A percentile compares a stretch with the other conserved stretches of the same genome.
Conservation (phyloP, 768 basidiomycete genomes). For the Coprinopsis sp. region DNA sequence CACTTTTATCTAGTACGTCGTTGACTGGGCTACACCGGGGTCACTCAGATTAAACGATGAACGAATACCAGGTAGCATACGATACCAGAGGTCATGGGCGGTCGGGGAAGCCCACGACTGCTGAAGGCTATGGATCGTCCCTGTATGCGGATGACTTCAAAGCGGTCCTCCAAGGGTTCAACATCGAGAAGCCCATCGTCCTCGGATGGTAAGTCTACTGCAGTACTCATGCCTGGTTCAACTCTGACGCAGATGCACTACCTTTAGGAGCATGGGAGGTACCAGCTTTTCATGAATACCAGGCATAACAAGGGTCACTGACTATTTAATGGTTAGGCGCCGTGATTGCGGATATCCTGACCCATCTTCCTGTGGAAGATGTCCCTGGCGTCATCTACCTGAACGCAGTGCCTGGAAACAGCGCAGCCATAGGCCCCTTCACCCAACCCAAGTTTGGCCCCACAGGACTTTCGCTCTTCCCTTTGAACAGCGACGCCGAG, state of each 20-base stretch:
- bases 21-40: too few relatives aligned
- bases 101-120: constrained; percentile 26
- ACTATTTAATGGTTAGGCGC: too few relatives aligned
- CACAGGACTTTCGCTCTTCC: too few relatives aligned
- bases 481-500: too few relatives aligned
- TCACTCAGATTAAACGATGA: too few relatives aligned
- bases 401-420: background rate
- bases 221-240: background rate
- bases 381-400: background rate
- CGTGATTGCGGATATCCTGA: too few relatives aligned
- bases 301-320: too few relatives aligned
- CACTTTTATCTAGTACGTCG: constrained; percentile 26
- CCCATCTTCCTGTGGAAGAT: too few relatives aligned
- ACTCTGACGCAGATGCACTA: background rate
- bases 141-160: constrained; percentile 30
- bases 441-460: too few relatives aligned
- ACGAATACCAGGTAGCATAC: constrained; percentile 17
- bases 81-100: constrained; percentile 32
- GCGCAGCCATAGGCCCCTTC: background rate
- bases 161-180: constrained; percentile 26
- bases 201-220: background rate
- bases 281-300: too few relatives aligned
- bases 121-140: constrained; percentile 23
- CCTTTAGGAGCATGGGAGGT: constrained; percentile 27
- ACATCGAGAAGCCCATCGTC: constrained; percentile 11